Conservation (phyloP, 352 stramenopile species). For the Globisporangium heterothallicum region DNA sequence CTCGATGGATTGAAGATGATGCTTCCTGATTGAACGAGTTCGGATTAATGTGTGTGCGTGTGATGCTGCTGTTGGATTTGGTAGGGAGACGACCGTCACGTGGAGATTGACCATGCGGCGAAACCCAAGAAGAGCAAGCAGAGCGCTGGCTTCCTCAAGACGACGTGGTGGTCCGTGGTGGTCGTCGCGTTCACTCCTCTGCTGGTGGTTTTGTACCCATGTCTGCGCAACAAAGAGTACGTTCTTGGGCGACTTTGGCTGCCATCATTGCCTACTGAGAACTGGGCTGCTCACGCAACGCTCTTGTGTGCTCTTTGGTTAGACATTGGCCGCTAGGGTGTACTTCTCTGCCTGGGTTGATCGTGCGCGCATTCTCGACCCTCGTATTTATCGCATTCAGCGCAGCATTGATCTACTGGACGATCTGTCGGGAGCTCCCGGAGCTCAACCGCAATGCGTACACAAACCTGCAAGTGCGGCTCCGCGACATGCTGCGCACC, state of each 20-base stretch:
- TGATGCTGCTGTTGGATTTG: background rate
- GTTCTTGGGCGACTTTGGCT: constrained; percentile 11
- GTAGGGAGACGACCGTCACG: background rate
- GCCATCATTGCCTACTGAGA: background rate
- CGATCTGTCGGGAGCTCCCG: constrained; percentile 52
- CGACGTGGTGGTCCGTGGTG: constrained; percentile 50
- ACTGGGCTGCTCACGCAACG: constrained; percentile 1
- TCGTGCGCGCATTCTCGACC: constrained; percentile 37
- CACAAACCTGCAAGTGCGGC: constrained; percentile 34
- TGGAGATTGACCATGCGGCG: constrained; percentile 11
- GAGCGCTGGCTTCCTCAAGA: constrained; percentile 34
- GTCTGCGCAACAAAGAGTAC: constrained; percentile 50
- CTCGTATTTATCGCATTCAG: constrained; percentile 41
- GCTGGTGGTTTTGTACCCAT: constrained; percentile 50
- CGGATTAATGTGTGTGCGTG: background rate
- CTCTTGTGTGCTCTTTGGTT: background rate
- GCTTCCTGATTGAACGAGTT: too few relatives aligned
- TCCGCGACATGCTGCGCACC: constrained; percentile 29
- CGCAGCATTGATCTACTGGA: constrained; percentile 49
- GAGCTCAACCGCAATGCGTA: constrained; percentile 33
- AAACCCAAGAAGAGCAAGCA: background rate
- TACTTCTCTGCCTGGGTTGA: constrained; percentile 42
- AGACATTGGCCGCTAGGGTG: constrained; percentile 74
- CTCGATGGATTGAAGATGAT: background rate
- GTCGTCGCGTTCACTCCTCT: constrained; percentile 46